Base-by-base conservation (phyloP, 306 rosid genomes). In the Alnus glutinosa region DNA sequence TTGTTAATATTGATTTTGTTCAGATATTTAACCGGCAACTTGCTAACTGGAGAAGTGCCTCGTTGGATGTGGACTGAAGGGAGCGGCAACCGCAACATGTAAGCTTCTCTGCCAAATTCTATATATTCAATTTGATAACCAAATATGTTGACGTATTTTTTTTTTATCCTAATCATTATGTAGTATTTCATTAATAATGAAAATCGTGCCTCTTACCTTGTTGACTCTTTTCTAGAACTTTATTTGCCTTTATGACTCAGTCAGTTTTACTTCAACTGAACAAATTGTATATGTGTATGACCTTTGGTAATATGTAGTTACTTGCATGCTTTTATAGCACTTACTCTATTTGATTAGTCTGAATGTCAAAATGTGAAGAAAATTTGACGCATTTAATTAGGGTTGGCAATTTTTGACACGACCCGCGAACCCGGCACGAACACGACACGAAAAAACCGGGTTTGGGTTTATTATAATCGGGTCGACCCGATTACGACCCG, bases 21-120 rank as follows among this genome's bases (percentile, higher is more conserved):
- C 58, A 93, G 97, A 74, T 81, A 81, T 85, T 87, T 93, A 78
- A 83, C 88, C 49, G 88, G 89, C 84, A 93, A 93, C 83, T 30
- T 55, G 81, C 74, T 93, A 2, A 57, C 82, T 44, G 96, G 96
- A 84, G 2, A 63, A 0, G 77, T 84, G 79, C 91, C 88, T 46
- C 11, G 13, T 2, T 89, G 88, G 92, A 66, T 70, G 77, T 10
- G 58, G 11, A 50, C 54, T 12, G 7, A 67, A 48, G 28, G 28
- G 28, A 23, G 84, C 71, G 42, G 2, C 28, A 23, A 23, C 28
- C 28, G 19, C 1, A 69, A 15, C n/a, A 15, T 81, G 96, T 90
- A 81, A 89, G 96, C 30, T 62, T 79, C 81, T 80, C 57, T 50
- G 76, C 44, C 73, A 73, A 47, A 70, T 79, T 79, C 34, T 5